phyloP scores from a whole-genome alignment of 768 basidiomycete species.

The Phylloporus scabripes region DNA sequence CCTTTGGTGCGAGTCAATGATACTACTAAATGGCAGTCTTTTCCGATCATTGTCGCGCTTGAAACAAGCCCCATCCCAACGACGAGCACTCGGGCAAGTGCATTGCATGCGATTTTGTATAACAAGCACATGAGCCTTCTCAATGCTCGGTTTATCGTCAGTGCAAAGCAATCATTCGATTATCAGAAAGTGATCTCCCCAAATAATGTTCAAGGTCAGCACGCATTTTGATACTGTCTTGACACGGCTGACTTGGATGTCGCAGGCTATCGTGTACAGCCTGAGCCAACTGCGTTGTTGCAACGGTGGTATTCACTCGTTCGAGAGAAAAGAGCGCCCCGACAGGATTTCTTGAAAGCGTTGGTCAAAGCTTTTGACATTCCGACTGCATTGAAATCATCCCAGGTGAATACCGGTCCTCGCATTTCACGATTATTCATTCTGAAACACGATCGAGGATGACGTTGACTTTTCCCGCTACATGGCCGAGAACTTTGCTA shows the following conservation, averaged over 20 bases:
- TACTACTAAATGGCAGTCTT: conserved; percentile 48
- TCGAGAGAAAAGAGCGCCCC: conserved; percentile 80
- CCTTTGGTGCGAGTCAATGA: not conserved
- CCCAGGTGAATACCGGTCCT: conserved; percentile 42
- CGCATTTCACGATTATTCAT: too few relatives aligned
- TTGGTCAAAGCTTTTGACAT: conserved; percentile 83
- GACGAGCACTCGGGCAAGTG: conserved; percentile 70
- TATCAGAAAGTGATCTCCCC: conserved; percentile 64
- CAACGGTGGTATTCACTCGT: conserved; percentile 90
- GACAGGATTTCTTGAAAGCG: conserved; percentile 84
- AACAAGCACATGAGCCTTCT: conserved; percentile 86
- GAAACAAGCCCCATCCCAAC: conserved; percentile 68
- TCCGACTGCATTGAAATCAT: conserved; percentile 45
- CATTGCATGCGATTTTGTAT: conserved; percentile 77
- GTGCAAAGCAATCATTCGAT: conserved; percentile 74
- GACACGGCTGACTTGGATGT: not conserved
- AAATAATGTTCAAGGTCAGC: conserved; percentile 50
- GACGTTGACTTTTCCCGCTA: conserved; percentile 86
- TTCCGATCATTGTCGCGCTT: conserved; percentile 89
- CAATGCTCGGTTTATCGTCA: conserved; percentile 78
- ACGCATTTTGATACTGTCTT: not conserved
- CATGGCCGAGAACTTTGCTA: conserved; percentile 90
- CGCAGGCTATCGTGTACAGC: conserved; percentile 61
- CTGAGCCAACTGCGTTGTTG: conserved; percentile 66
- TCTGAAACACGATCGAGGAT: conserved; percentile 39